Conservation (phyloP, 1,139 yeast genomes). For the Pichia sp. region DNA sequence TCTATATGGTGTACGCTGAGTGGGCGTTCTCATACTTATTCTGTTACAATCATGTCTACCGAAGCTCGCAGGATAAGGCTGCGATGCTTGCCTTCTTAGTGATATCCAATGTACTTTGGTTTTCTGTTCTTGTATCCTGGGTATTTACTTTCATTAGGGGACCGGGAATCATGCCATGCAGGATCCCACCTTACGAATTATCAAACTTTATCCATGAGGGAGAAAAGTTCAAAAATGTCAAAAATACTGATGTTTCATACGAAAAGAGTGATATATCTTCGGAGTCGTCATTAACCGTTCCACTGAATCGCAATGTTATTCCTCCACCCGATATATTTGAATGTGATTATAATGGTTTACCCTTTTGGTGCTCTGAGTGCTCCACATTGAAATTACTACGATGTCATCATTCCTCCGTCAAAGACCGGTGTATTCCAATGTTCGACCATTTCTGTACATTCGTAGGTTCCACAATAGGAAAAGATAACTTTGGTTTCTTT, state of each 20-base stretch:
- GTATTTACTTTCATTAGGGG: constrained; percentile 25
- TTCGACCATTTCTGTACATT: constrained; percentile 68
- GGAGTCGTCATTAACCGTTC: constrained; percentile 7
- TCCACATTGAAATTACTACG: constrained; percentile 51
- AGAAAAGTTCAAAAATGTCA: constrained; percentile 4
- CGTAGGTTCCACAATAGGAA: constrained; percentile 58
- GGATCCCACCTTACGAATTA: constrained; percentile 32
- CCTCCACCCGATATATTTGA: constrained; percentile 47
- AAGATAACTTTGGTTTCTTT: constrained; percentile 49
- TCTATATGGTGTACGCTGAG: constrained; percentile 29
- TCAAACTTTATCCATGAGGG: constrained; percentile 23
- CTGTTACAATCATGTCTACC: constrained; percentile 29
- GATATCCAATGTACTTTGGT: constrained; percentile 24
- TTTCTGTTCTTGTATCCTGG: constrained; percentile 25
- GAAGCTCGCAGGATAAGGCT: constrained; percentile 18
- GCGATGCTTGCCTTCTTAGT: constrained; percentile 34
- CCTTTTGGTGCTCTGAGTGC: constrained; percentile 56
- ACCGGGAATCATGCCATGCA: constrained; percentile 29
- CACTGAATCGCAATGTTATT: constrained; percentile 16
- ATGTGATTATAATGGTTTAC: constrained; percentile 59
- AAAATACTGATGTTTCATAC: not conserved
- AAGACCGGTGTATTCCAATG: constrained; percentile 46
- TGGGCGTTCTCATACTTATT: constrained; percentile 32
- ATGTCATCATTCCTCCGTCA: constrained; percentile 50
- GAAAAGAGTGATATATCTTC: not conserved